Conservation (phyloP, 2,329 filamentous ascomycete genomes). For the Penicillium janthinellum region DNA sequence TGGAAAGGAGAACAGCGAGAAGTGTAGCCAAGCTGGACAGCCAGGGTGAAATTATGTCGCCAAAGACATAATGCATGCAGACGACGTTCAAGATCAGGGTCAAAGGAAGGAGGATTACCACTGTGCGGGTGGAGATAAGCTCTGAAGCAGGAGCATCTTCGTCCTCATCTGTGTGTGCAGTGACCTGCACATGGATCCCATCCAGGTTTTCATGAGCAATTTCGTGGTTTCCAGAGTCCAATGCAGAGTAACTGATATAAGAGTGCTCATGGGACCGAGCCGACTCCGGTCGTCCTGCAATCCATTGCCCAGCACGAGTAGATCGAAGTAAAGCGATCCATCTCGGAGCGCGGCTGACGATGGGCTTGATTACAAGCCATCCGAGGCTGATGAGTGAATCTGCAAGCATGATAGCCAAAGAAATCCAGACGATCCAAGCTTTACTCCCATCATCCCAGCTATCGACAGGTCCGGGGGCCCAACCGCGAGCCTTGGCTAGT, state of each 20-base stretch:
- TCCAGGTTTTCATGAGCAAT: slow-evolving; percentile 8
- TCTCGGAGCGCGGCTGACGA: slow-evolving; percentile 53
- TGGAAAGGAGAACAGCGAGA: slow-evolving; percentile 71
- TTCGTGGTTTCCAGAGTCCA: slow-evolving; percentile 20
- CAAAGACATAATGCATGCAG: slow-evolving; percentile 82
- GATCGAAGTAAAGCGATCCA: slow-evolving; percentile 35
- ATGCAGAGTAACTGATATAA: slow-evolving; percentile 35
- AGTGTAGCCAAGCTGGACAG: slow-evolving; percentile 77
- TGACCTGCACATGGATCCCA: background rate
- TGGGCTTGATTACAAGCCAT: slow-evolving; percentile 70
- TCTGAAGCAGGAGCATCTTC: slow-evolving; percentile 84
- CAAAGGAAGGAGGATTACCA: slow-evolving; percentile 71
- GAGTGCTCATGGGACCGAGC: slow-evolving; percentile 23
- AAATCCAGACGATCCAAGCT: slow-evolving; percentile 98
- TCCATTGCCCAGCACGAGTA: slow-evolving; percentile 31
- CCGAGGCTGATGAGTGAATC: slow-evolving; percentile 87
- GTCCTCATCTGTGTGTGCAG: slow-evolving; percentile 45
- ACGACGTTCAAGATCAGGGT: slow-evolving; percentile 79
- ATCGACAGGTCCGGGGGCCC: slow-evolving; percentile 83
- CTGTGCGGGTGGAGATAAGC: slow-evolving; percentile 71
- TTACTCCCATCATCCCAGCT: slow-evolving; percentile 94
- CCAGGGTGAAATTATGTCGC: slow-evolving; percentile 74
- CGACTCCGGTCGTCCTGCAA: slow-evolving; percentile 24
- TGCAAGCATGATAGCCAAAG: slow-evolving; percentile 92
- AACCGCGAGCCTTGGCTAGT: slow-evolving; percentile 78